Conservation (phyloP, 2,329 filamentous ascomycete genomes). For the Cordyceps pruinosa region DNA sequence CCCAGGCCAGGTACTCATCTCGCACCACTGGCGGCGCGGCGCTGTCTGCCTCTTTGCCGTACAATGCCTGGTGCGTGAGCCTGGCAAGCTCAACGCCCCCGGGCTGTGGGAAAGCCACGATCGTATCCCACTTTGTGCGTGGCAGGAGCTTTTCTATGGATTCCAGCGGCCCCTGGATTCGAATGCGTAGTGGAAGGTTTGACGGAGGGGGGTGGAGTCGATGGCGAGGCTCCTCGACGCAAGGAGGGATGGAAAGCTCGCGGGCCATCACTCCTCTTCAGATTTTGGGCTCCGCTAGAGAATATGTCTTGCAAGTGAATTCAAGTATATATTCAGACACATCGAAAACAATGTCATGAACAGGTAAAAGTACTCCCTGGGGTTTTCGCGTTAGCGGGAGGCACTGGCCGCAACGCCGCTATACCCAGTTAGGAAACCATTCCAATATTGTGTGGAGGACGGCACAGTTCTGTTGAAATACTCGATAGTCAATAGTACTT, state of each 20-base stretch:
- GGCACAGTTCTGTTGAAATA: too few relatives aligned
- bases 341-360: too few relatives aligned
- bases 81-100: neutral
- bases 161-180: neutral
- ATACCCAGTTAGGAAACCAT: too few relatives aligned
- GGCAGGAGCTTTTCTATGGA: neutral
- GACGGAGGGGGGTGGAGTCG: neutral
- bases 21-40: neutral
- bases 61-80: neutral
- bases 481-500: too few relatives aligned
- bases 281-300: too few relatives aligned
- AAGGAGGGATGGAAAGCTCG: neutral
- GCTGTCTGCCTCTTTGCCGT: neutral
- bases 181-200: neutral
- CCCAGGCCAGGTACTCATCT: conserved; percentile 1
- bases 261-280: too few relatives aligned
- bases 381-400: too few relatives aligned
- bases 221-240: neutral
- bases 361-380: too few relatives aligned
- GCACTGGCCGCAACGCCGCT: too few relatives aligned
- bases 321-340: too few relatives aligned
- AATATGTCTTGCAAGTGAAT: too few relatives aligned
- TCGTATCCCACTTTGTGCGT: neutral
- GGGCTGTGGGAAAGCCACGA: neutral
- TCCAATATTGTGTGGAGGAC: too few relatives aligned